A percentile compares a stretch with the other conserved stretches of the same genome.
These are phyloP conservation scores for Geranium rotundifolium DNA, from an alignment of 345 rosid species.

Conservation along the genomic window DNA sequence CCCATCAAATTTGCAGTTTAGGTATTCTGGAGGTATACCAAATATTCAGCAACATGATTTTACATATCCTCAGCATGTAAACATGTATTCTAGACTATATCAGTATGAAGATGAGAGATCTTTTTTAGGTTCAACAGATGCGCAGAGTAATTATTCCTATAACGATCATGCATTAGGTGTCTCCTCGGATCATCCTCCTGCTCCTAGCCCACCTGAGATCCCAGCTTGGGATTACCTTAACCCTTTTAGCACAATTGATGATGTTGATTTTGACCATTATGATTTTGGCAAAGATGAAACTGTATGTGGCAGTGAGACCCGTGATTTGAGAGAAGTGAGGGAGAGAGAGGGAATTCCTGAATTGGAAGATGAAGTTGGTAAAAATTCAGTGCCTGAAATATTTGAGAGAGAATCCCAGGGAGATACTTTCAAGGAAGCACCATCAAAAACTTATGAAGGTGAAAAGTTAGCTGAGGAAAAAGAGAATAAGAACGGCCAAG, in stretches of 20 bases:
- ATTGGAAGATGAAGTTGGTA: constrained; percentile 67
- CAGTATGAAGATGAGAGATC: constrained; percentile 31
- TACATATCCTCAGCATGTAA: too few species aligned
- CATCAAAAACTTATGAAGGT: constrained; percentile 24
- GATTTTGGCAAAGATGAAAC: constrained; percentile 21
- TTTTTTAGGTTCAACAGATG: constrained; percentile 36
- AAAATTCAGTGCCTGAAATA: constrained; percentile 21
- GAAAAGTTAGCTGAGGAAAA: constrained; percentile 16
- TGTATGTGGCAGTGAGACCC: constrained; percentile 60
- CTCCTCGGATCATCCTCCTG: constrained; percentile 33
- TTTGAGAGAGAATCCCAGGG: constrained; percentile 35
- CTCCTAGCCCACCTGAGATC: constrained; percentile 69
- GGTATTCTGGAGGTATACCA: too few species aligned
- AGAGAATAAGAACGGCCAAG: constrained; percentile 9
- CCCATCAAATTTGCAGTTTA: background rate
- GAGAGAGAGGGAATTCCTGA: constrained; percentile 96
- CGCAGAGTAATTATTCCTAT: constrained; percentile 20
- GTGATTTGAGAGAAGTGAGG: constrained; percentile 80
- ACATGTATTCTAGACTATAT: too few species aligned
- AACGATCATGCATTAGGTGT: constrained; percentile 15
- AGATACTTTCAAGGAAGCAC: constrained; percentile 51
- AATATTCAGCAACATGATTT: background rate
- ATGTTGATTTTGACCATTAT: constrained; percentile 23
- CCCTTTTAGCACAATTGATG: constrained; percentile 49
- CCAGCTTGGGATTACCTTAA: constrained; percentile 79